Percentiles rank a stretch among this genome's conserved stretches.
These are phyloP conservation scores for Monosporascus sp. DNA, from an alignment of 2,329 filamentous ascomycete genomes.

Conservation along the genomic window DNA sequence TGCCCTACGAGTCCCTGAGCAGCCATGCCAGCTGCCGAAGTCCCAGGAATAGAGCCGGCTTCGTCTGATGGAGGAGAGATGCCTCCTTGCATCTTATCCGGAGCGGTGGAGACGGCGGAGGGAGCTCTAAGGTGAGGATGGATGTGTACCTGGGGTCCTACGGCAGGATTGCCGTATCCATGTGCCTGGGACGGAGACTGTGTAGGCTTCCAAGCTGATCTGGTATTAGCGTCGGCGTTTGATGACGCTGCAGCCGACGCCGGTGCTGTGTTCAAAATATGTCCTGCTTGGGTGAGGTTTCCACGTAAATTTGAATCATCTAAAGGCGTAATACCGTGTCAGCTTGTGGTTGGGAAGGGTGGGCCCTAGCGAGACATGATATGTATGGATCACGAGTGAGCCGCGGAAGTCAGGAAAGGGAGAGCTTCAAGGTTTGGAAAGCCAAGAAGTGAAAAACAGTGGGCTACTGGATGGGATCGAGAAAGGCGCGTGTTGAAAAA, in stretches of 20 bases:
- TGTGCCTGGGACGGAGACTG: slow-evolving; percentile 17
- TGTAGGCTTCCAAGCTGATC: slow-evolving; percentile 15
- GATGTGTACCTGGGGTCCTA: slow-evolving; percentile 20
- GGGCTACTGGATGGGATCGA: background rate
- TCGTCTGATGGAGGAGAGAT: slow-evolving; percentile 24
- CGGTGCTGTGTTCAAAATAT: slow-evolving; percentile 11
- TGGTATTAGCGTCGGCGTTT: slow-evolving; percentile 9
- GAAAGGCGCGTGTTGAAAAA: background rate
- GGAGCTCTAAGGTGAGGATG: slow-evolving; percentile 23
- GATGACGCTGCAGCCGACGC: slow-evolving; percentile 11
- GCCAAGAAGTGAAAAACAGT: background rate
- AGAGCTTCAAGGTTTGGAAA: background rate
- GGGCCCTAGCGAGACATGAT: background rate
- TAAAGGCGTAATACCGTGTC: slow-evolving; percentile 9
- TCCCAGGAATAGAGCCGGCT: slow-evolving; percentile 21
- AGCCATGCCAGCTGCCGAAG: slow-evolving; percentile 24
- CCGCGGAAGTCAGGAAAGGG: background rate
- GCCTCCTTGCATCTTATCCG: slow-evolving; percentile 29
- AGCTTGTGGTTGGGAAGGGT: slow-evolving; percentile 11
- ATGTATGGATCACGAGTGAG: background rate
- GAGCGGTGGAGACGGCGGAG: slow-evolving; percentile 12
- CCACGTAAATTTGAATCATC: slow-evolving; percentile 15
- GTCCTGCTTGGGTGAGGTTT: slow-evolving; percentile 16
- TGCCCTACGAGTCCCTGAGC: slow-evolving; percentile 26
- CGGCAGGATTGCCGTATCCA: slow-evolving; percentile 18